phyloP scores from a whole-genome alignment of 1,139 yeast genomes.

The Candida tetrigidarum region DNA sequence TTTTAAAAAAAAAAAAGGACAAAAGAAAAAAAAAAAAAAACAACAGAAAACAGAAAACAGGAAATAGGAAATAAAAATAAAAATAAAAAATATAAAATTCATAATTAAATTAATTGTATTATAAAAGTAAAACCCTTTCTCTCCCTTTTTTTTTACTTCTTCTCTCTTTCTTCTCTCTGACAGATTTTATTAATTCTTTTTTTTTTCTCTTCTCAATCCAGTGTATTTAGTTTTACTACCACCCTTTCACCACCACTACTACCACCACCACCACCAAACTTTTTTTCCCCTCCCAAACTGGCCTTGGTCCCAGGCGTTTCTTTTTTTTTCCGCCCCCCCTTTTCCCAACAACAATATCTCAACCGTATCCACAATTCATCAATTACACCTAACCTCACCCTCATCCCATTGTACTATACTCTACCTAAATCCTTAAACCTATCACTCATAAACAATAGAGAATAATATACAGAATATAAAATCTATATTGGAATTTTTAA shows the following conservation, averaged over 20 bases:
- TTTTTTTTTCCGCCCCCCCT: neutral
- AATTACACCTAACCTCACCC: neutral
- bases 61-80: neutral
- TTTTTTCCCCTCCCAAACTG: neutral
- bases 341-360: neutral
- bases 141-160: neutral
- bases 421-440: too few species aligned
- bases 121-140: slow-evolving; percentile 6
- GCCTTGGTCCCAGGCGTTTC: neutral
- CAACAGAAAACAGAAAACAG: neutral
- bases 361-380: neutral
- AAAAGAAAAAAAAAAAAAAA: too few species aligned
- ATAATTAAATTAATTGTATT: neutral
- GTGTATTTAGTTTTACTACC: neutral
- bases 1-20: too few species aligned
- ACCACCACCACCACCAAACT: too few species aligned
- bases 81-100: neutral
- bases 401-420: too few species aligned
- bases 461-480: too few species aligned
- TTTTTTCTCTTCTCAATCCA: neutral
- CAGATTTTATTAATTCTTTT: neutral
- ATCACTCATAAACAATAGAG: too few species aligned
- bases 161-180: neutral
- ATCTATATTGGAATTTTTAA: too few species aligned
- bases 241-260: neutral